Base-by-base conservation (phyloP, 208 protist genomes). In the Leptomonas pyrrhocoris region DNA sequence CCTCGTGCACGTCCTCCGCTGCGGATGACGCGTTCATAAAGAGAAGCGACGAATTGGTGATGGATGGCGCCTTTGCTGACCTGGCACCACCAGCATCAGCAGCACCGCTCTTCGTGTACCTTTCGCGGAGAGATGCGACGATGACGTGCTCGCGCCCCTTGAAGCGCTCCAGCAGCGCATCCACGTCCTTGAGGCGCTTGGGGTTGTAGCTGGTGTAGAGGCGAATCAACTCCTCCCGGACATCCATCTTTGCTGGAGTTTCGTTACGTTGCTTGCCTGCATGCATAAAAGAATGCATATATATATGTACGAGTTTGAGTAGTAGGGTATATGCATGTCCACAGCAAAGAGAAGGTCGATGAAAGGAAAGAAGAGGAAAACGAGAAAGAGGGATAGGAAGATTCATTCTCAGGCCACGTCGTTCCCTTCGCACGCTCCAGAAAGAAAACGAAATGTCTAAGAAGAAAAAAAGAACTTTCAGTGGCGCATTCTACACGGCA, bases 171-270 rank as follows among this genome's bases (percentile, higher is more conserved):
- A 89, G 66, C 30, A 86, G 59, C 18, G 55, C 55, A 66, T 89
- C 83, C 1, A 89, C 75, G 27, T 87, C 81, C 31, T 63, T 65
- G 7, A 93, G 63, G 27, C 86, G 86, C n/a, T 34, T 45, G 0
- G 87, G 87, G 69, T 93, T 87, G 73, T 93, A 76, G 25, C 56
- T 40, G 31, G 69, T 51, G 68, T 92, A 92, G 49, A 92, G 80
- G 25, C 38, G 53, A 45, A 77, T 42, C 2, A 89, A 73, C 58
- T 73, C 70, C 9, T 80, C 74, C n/a, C 83, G 71, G 18, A 73
- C 73, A 50, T 81, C 77, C 79, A 87, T 87, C 27, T 23, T 59
- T 51, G 11, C 7, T 68, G 12, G 36, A 8, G 0, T 46, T 15
- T 66, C 16, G 11, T 6, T 19, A 48, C 34, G 34, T 9, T 9